Base-by-base conservation (phyloP, 2,329 filamentous ascomycete genomes). In the Elsinoe batatas region DNA sequence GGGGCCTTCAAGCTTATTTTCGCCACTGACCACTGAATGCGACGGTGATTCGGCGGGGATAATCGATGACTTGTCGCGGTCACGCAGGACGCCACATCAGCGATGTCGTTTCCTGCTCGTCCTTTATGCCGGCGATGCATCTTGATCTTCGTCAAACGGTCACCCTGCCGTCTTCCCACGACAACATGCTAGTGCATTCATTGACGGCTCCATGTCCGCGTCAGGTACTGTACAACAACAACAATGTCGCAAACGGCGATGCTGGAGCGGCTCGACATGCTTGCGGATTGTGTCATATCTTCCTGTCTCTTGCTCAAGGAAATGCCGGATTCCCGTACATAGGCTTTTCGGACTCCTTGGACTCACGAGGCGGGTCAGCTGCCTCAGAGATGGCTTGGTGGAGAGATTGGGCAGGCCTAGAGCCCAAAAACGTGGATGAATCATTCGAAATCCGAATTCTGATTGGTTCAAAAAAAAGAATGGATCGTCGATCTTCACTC, bases 41-140 rank as follows among this genome's bases (percentile, higher is more conserved):
- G 36, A 22, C 20, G 40, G 18, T 15, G 20, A 22, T 44, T 44
- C 40, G 8, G 15, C 30, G 32, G 26, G n/a, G 22, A 33, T 49
- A 49, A 49, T n/a, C 11, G 44, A 8, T 18, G 6, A 20, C 44
- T 17, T 49, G 44, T 26, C 22, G 40, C 18, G 40, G 40, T 44
- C 40, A 44, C 7, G 8, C 18, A 26, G 26, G 18, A 20, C 20
- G 40, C 40, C 40, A 44, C 40, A 44, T 44, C 40, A 44, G 10
- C 40, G 40, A 44, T 44, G 40, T 44, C 40, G 40, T 44, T 44
- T n/a, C 40, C 26, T 44, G 40, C 40, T 44, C 7, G 18, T 44
- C 17, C n/a, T 22, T 12, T 22, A 11, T 15, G 40, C 17, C 6
- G 13, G n/a, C n/a, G 40, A 18, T 44, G 17, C 13, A 44, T 26